Evolutionary conservation across 2,329 filamentous ascomycete genomes (phyloP).

Genomic region (Phaeosphaeriaceae sp.): DNA sequence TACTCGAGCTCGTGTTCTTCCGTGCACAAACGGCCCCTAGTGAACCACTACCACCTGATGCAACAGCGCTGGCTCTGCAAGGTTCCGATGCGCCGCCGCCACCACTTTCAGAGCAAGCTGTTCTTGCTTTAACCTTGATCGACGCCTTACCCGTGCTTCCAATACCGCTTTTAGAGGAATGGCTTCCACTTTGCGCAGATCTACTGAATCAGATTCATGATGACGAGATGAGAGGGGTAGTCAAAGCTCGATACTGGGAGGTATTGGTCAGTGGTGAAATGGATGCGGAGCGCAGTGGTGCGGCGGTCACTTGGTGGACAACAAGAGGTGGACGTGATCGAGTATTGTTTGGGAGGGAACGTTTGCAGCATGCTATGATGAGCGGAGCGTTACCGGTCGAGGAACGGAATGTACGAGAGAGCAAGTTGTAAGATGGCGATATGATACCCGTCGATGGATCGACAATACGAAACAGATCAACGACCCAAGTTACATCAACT

Average conservation of each 20-base stretch:
- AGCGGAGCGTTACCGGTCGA: constrained; percentile 59
- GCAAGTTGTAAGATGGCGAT: constrained; percentile 56
- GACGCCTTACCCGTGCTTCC: constrained; percentile 80
- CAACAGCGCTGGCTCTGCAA: constrained; percentile 47
- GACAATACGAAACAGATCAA: neutral
- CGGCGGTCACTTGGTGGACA: constrained; percentile 89
- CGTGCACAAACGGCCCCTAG: constrained; percentile 65
- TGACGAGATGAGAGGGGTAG: constrained; percentile 66
- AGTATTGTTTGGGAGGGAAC: constrained; percentile 63
- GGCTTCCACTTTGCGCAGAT: constrained; percentile 75
- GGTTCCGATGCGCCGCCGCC: constrained; percentile 43
- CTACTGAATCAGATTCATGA: constrained; percentile 71
- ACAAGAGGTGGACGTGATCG: constrained; percentile 65
- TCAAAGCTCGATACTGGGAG: constrained; percentile 78
- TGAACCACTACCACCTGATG: constrained; percentile 48
- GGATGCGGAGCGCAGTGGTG: constrained; percentile 81
- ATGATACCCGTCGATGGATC: constrained; percentile 10
- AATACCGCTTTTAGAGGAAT: constrained; percentile 75
- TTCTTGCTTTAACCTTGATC: constrained; percentile 76
- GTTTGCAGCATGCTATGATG: constrained; percentile 58
- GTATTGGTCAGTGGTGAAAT: constrained; percentile 81
- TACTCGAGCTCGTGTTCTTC: constrained; percentile 79
- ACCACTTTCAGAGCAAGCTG: constrained; percentile 76
- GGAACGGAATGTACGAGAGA: constrained; percentile 39
- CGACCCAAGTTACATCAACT: neutral